Evolutionary conservation across 2,329 filamentous ascomycete species (phyloP).

Genomic region (Aspergillus sp.): DNA sequence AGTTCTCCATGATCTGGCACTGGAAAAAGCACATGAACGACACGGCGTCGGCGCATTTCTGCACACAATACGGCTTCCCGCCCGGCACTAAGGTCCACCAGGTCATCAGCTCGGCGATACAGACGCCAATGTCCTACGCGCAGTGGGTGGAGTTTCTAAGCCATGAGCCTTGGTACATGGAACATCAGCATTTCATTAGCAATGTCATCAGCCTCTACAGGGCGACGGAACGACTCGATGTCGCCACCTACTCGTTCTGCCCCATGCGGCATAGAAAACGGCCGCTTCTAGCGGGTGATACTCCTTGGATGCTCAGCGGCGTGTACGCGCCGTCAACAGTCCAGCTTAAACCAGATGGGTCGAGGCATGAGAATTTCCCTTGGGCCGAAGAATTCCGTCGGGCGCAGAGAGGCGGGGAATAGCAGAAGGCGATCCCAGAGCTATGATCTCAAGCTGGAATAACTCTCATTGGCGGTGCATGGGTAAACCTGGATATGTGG

Average conservation of each 20-base stretch:
- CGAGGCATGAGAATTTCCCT: conserved; percentile 8
- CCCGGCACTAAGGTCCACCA: conserved; percentile 3
- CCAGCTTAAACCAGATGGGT: conserved; percentile 3
- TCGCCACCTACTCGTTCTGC: conserved; percentile 8
- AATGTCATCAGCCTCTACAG: conserved; percentile 7
- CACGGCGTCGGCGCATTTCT: conserved; percentile 2
- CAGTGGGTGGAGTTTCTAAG: conserved; percentile 7
- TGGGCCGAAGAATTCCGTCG: conserved; percentile 5
- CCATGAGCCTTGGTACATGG: conserved; percentile 6
- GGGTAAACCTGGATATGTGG: too few relatives aligned
- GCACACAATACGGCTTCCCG: conserved; percentile 4
- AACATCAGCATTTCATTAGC: conserved; percentile 3
- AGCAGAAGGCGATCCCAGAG: too few relatives aligned
- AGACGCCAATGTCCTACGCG: conserved; percentile 3
- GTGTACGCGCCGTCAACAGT: conserved; percentile 9
- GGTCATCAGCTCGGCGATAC: conserved; percentile 5
- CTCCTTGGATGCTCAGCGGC: conserved; percentile 9
- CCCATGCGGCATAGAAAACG: conserved; percentile 7
- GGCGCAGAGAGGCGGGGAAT: not conserved
- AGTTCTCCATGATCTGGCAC: conserved; percentile 10
- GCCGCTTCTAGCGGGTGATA: conserved; percentile 5
- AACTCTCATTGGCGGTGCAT: too few relatives aligned
- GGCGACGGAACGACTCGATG: conserved; percentile 5
- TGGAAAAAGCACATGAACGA: conserved; percentile 8
- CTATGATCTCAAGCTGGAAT: too few relatives aligned